Conservation (phyloP, 2,329 filamentous ascomycete genomes). For the Penicillium sp. region DNA sequence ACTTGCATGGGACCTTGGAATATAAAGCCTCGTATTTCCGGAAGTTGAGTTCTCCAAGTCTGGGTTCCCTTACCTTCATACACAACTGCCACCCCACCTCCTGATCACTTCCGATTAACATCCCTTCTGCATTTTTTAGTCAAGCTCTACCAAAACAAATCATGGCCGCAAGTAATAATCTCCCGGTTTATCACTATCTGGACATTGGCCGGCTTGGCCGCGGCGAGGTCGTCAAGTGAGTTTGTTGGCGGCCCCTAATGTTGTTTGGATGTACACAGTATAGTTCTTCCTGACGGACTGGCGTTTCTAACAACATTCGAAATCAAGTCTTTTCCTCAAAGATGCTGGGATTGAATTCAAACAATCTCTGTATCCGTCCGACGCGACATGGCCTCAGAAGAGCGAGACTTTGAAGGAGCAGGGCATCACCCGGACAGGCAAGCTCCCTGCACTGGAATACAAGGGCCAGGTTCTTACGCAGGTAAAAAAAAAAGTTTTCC, state of each 20-base stretch:
- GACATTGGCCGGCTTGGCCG: constrained; percentile 32
- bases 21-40: background rate
- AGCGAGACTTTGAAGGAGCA: constrained; percentile 33
- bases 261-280: too few relatives aligned
- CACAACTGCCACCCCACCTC: background rate
- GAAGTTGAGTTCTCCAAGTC: background rate
- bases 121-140: background rate
- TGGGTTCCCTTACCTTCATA: background rate
- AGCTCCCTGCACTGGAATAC: constrained; percentile 42
- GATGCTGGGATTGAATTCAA: constrained; percentile 33
- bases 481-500: constrained; percentile 6
- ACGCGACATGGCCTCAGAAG: constrained; percentile 30
- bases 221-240: constrained; percentile 34
- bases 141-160: background rate
- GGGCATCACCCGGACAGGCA: constrained; percentile 35
- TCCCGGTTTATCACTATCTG: constrained; percentile 28
- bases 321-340: constrained; percentile 31
- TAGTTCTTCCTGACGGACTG: too few relatives aligned
- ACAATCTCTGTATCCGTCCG: constrained; percentile 34
- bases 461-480: constrained; percentile 35
- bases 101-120: background rate
- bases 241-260: background rate
- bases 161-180: constrained; percentile 1
- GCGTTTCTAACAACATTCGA: background rate
- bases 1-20: background rate